These are phyloP conservation scores for Phylloporus sp. DNA, from an alignment of 768 basidiomycete species.

Conservation along the genomic window DNA sequence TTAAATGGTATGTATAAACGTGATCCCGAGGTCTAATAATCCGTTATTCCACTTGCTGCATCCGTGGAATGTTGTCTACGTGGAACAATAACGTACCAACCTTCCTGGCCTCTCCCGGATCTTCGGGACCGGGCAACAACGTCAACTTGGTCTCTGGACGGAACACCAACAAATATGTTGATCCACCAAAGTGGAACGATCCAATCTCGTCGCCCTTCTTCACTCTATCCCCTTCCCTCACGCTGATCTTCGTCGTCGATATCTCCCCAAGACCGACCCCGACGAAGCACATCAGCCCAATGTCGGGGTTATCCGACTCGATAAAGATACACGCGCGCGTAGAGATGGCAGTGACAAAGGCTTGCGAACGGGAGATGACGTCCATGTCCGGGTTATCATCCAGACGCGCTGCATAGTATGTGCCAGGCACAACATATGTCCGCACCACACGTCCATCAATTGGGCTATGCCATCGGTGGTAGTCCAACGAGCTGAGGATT, in stretches of 20 bases:
- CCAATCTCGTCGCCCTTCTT: slow-evolving; percentile 56
- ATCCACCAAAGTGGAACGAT: slow-evolving; percentile 64
- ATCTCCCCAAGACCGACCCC: slow-evolving; percentile 61
- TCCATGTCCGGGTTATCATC: slow-evolving; percentile 26
- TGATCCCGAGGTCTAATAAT: neutral
- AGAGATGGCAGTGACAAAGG: slow-evolving; percentile 45
- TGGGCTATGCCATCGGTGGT: slow-evolving; percentile 65
- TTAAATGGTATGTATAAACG: neutral
- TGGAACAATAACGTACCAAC: slow-evolving; percentile 20
- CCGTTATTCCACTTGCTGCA: neutral
- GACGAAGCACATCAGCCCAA: slow-evolving; percentile 58
- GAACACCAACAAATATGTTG: slow-evolving; percentile 48
- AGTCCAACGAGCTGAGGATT: slow-evolving; percentile 51
- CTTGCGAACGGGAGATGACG: slow-evolving; percentile 18
- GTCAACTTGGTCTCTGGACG: slow-evolving; percentile 26
- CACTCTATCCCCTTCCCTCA: slow-evolving; percentile 42
- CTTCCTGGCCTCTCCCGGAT: slow-evolving; percentile 5
- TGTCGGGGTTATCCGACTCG: slow-evolving; percentile 47
- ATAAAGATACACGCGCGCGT: slow-evolving; percentile 58
- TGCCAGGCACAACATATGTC: slow-evolving; percentile 45
- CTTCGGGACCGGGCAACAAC: slow-evolving; percentile 10
- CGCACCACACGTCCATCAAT: slow-evolving; percentile 43
- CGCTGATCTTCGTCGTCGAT: slow-evolving; percentile 53
- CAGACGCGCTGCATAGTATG: slow-evolving; percentile 43
- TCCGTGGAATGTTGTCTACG: slow-evolving; percentile 5